phyloP scores from a whole-genome alignment of 495 filamentous ascomycete species.

The Cudoniella acicularis region DNA sequence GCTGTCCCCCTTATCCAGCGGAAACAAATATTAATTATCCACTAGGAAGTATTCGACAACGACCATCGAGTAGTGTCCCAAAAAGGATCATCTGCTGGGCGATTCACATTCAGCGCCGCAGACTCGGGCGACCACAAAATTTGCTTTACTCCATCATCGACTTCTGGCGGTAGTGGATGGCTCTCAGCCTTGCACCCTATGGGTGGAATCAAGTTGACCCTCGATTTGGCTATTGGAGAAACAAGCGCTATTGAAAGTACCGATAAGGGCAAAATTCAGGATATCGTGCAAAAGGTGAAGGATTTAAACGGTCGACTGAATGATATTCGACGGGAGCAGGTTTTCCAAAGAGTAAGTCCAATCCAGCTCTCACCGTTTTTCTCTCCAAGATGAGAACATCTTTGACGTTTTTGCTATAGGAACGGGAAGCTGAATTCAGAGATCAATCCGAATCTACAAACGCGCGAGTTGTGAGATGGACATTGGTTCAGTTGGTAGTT shows the following conservation, averaged over 20 bases:
- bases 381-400: not conserved
- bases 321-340: conserved; percentile 90
- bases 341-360: conserved; percentile 83
- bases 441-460: conserved; percentile 96
- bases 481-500: conserved; percentile 77
- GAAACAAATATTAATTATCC: no score
- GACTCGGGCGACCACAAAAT: conserved; percentile 92
- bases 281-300: conserved; percentile 84
- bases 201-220: conserved; percentile 74
- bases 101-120: conserved; percentile 94
- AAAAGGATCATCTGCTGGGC: conserved; percentile 68
- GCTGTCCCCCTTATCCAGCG: conserved; percentile 1
- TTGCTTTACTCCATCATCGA: conserved; percentile 81
- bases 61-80: conserved; percentile 93
- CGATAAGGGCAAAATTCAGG: conserved; percentile 89
- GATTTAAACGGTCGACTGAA: conserved; percentile 85
- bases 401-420: conserved; percentile 45
- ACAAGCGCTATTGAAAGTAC: conserved; percentile 91
- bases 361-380: not conserved
- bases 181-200: conserved; percentile 56
- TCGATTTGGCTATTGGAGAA: conserved; percentile 94
- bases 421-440: conserved; percentile 96
- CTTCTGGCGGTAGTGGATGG: conserved; percentile 60
- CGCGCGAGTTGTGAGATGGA: conserved; percentile 89
- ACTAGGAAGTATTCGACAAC: conserved; percentile 89